Base-by-base conservation (phyloP, 1,284 basidiomycete species). In the Malassezia furfur region DNA sequence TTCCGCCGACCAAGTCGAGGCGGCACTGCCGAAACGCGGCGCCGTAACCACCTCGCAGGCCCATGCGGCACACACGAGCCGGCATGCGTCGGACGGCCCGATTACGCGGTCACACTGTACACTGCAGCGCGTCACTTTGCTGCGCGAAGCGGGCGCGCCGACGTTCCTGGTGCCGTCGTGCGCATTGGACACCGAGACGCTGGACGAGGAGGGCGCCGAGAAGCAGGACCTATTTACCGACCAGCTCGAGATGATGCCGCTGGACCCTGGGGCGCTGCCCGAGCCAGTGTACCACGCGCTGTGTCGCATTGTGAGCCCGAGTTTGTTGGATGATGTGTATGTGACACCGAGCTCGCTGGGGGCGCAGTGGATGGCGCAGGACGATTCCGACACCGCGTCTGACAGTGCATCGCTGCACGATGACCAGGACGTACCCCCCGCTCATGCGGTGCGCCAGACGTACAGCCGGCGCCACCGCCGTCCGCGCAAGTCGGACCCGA, bases 161-260 rank as follows among this genome's bases (percentile, higher is more conserved):
- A 48, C 45, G 6, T 57, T 57, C 22, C 8, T 57, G 1, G 55
- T 57, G 31, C 55, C 32, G 22, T 50, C 48, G 10, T 52, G 50
- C 35, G 40, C 47, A 5, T 9, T 48, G 19, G 39, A 57, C 15
- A 38, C 55, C 7, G 28, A 32, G 4, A 21, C 48, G 10, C 17
- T 57, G 15, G 32, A 37, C 6, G 47, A 52, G 30, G 55, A 57
- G 21, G 55, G 50, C 11, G 55, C 50, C 1, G 50, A 52, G 35
- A 19, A 25, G 8, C 15, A 28, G 10, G 45, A 52, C 8, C 37
- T 57, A 12, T 14, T 48, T 31, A 15, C 32, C 2, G 55, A 57
- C 19, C 30, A 21, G n/a, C 40, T 57, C 17, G 55, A 57, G 8
- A 52, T 57, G 55, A 22, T 31, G 28, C 50, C 45, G 12, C 36